Base-by-base conservation (phyloP, 2,329 filamentous ascomycete genomes). In the Verticillium klebahnii region DNA sequence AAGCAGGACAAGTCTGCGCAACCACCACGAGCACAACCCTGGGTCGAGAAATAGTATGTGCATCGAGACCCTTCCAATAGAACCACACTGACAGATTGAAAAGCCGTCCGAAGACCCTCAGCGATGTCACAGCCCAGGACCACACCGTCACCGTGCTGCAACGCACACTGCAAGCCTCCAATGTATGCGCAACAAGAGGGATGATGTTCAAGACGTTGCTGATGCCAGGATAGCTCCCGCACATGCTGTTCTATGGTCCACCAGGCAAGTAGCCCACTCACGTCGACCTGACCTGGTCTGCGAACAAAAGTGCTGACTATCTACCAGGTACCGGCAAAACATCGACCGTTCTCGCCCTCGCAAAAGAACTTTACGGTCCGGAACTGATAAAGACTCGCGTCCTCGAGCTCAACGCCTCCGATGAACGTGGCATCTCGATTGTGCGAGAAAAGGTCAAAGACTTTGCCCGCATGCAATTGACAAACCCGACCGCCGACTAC, bases 171-270 rank as follows among this genome's bases (percentile, higher is more conserved):
- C 93, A 98, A 82, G 93, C 94, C 70, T 92, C 93, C 65, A 99
- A 99, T 72, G 90, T 93, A 75, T 57, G 79, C 29, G 36, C 25
- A 37, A 11, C 15, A 19, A 31, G 5, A n/a, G 14, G 12, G 14
- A 31, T 36, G 58, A 40, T 15, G n/a, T 17, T 14, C 19, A 12
- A 61, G 12, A 14, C n/a, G 19, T 19, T 68, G 11, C 59, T 61
- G 57, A 69, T 65, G 8, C 36, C 36, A 17, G 17, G 1, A 32
- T 66, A 91, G 87, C 89, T 99, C 45, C 95, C 95, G 3, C 96
- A 99, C 77, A 97, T 99, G 92, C 91, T 99, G 70, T 98, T 98
- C 83, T 99, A 99, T 74, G 95, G 95, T 4, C 95, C 96, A 0
- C 96, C 95, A 0, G 54, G 54, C 25, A 55, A 12, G 11, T 56